Evolutionary conservation across 257 asterid species (phyloP).

Genomic region (Fraxinus cuspidata): DNA sequence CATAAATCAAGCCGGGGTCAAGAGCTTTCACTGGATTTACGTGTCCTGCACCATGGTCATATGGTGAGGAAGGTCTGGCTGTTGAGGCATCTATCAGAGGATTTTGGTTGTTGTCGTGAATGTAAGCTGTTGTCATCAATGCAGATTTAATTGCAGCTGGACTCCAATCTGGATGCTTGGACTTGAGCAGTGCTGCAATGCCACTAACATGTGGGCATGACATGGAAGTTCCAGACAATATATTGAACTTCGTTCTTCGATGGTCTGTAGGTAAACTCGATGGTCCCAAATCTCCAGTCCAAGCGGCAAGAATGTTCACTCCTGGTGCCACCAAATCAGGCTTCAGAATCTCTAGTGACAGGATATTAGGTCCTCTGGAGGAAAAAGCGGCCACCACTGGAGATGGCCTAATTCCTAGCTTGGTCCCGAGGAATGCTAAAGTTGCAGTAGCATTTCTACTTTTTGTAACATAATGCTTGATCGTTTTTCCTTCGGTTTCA

Average conservation of each 20-base stretch:
- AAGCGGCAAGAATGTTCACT: conserved; percentile 91
- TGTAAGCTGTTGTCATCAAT: conserved; percentile 82
- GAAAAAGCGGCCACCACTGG: conserved; percentile 97
- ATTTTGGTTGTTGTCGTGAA: conserved; percentile 59
- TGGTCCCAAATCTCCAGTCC: conserved; percentile 83
- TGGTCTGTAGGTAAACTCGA: conserved; percentile 72
- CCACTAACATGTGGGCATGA: conserved; percentile 98
- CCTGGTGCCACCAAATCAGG: conserved; percentile 95
- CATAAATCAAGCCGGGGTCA: conserved; percentile 80
- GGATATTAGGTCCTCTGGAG: conserved; percentile 83
- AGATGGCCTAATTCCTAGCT: conserved; percentile 62
- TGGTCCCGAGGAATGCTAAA: conserved; percentile 70
- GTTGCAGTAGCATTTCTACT: conserved; percentile 54
- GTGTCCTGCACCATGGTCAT: conserved; percentile 93
- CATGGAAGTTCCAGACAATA: conserved; percentile 93
- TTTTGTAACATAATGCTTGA: conserved; percentile 51
- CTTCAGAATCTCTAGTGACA: conserved; percentile 71
- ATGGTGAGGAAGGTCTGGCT: conserved; percentile 55
- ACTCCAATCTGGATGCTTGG: conserved; percentile 79
- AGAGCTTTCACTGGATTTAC: conserved; percentile 71
- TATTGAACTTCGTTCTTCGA: conserved; percentile 73
- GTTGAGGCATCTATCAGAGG: conserved; percentile 71
- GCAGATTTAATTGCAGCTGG: conserved; percentile 92
- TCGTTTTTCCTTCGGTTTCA: conserved; percentile 53
- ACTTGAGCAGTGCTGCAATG: conserved; percentile 76